Evolutionary conservation across 805 yeast genomes (phyloP).

Genomic region (Zygosaccharomyces siamensis): DNA sequence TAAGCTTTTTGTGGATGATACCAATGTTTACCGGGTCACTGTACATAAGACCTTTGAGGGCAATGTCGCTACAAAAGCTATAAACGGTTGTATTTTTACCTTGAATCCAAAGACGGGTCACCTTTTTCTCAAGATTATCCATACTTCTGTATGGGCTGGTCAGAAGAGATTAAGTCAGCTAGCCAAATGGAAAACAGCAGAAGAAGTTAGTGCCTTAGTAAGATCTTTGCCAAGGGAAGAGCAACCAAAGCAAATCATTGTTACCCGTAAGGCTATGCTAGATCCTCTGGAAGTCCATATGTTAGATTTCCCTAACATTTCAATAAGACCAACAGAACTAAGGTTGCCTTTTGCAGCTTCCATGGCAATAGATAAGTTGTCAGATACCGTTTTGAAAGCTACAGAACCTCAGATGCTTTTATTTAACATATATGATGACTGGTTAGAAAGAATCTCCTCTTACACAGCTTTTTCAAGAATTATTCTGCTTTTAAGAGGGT

Average conservation of each 20-base stretch:
- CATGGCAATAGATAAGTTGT: conserved; percentile 71
- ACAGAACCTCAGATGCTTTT: conserved; percentile 90
- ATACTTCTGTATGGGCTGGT: conserved; percentile 95
- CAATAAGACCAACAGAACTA: conserved; percentile 84
- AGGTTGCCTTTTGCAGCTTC: conserved; percentile 87
- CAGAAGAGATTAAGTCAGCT: conserved; percentile 89
- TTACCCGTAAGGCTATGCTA: conserved; percentile 81
- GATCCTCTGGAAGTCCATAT: conserved; percentile 96
- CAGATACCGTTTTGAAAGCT: conserved; percentile 75
- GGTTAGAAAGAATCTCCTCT: conserved; percentile 79
- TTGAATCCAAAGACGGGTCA: conserved; percentile 90
- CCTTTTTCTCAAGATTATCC: conserved; percentile 80
- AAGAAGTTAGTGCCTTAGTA: conserved; percentile 88
- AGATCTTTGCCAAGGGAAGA: conserved; percentile 88
- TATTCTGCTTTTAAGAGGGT: conserved; percentile 73
- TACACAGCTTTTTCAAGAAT: conserved; percentile 92
- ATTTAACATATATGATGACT: conserved; percentile 89
- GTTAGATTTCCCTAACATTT: conserved; percentile 91
- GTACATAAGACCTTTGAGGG: conserved; percentile 92
- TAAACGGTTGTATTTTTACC: conserved; percentile 89
- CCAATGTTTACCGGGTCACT: conserved; percentile 88
- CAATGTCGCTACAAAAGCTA: conserved; percentile 83
- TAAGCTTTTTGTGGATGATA: conserved; percentile 86
- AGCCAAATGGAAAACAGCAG: conserved; percentile 98
- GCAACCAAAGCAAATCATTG: conserved; percentile 89